Conservation (phyloP, 139 green algal genomes). For the Micractinium conductrix region DNA sequence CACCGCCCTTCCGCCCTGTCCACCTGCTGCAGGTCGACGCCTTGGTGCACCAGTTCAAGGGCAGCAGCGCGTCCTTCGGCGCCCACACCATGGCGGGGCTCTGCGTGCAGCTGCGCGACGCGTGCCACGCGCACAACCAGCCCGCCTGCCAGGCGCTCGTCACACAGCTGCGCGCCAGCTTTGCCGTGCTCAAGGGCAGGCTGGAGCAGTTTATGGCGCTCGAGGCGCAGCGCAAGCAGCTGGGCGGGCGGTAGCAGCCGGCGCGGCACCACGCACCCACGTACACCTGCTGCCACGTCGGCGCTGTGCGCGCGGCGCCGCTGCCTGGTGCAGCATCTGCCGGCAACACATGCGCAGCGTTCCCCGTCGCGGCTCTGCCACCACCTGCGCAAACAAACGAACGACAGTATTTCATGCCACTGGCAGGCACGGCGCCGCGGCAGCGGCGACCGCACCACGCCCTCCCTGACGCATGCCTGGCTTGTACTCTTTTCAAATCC, state of each 20-base stretch:
- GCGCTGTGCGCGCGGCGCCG: too few species aligned
- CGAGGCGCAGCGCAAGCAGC: constrained; percentile 61
- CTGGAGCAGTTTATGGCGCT: constrained; percentile 74
- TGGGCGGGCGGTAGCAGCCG: background rate
- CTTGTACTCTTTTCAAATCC: background rate
- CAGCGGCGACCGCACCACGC: too few species aligned
- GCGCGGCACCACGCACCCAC: background rate
- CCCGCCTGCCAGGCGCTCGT: constrained; percentile 48
- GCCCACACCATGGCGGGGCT: constrained; percentile 53
- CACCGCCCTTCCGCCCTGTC: background rate
- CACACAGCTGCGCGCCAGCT: constrained; percentile 41
- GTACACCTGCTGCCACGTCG: background rate
- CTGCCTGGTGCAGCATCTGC: background rate
- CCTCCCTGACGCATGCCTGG: too few species aligned
- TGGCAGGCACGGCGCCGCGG: too few species aligned
- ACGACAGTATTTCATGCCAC: too few species aligned
- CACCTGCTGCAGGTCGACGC: constrained; percentile 77
- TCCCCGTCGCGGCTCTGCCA: background rate
- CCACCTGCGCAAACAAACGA: too few species aligned
- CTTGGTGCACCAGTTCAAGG: constrained; percentile 91
- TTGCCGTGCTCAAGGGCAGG: constrained; percentile 50
- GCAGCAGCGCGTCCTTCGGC: constrained; percentile 76
- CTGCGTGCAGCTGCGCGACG: constrained; percentile 76
- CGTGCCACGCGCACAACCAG: constrained; percentile 54
- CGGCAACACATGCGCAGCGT: background rate